Evolutionary conservation across 2,329 filamentous ascomycete species (phyloP).

Genomic region (Aquanectria penicillioides): DNA sequence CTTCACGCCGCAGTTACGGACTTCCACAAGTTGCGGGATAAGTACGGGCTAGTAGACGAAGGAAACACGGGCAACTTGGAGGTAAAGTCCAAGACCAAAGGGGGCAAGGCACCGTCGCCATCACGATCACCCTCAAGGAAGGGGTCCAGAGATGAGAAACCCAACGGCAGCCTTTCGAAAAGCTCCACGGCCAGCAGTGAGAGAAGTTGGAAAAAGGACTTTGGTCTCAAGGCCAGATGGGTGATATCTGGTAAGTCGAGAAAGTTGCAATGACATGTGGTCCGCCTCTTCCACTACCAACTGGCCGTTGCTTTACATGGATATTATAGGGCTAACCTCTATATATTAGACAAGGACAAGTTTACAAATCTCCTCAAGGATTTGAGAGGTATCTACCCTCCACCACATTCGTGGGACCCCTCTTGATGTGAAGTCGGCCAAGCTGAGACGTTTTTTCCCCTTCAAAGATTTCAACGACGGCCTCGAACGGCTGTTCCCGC

Average conservation of each 20-base stretch:
- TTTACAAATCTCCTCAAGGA: conserved; percentile 53
- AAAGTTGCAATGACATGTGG: too few species aligned
- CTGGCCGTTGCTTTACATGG: too few species aligned
- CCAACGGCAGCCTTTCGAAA: conserved; percentile 28
- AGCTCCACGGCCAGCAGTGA: conserved; percentile 29
- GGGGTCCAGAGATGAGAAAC: conserved; percentile 37
- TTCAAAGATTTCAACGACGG: conserved; percentile 57
- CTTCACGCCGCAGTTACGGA: conserved; percentile 57
- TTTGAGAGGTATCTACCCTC: conserved; percentile 47
- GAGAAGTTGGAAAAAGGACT: conserved; percentile 47
- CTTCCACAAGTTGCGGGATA: conserved; percentile 52
- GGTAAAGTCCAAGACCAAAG: conserved; percentile 23
- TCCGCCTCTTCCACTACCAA: too few species aligned
- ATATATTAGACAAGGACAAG: conserved; percentile 54
- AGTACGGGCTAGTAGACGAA: conserved; percentile 53
- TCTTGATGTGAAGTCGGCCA: background rate
- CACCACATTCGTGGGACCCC: background rate
- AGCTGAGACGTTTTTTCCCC: background rate
- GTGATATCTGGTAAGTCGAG: conserved; percentile 53
- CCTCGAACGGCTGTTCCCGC: conserved; percentile 57
- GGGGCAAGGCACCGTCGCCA: conserved; percentile 30
- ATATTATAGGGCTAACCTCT: conserved; percentile 16
- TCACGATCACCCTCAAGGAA: conserved; percentile 30
- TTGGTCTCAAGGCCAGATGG: conserved; percentile 53
- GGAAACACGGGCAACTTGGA: conserved; percentile 20